A percentile compares a stretch with the other conserved stretches of the same genome.
These are phyloP conservation scores for Aspergillus quadricinctus DNA, from an alignment of 2,329 filamentous ascomycete species.

Conservation along the genomic window DNA sequence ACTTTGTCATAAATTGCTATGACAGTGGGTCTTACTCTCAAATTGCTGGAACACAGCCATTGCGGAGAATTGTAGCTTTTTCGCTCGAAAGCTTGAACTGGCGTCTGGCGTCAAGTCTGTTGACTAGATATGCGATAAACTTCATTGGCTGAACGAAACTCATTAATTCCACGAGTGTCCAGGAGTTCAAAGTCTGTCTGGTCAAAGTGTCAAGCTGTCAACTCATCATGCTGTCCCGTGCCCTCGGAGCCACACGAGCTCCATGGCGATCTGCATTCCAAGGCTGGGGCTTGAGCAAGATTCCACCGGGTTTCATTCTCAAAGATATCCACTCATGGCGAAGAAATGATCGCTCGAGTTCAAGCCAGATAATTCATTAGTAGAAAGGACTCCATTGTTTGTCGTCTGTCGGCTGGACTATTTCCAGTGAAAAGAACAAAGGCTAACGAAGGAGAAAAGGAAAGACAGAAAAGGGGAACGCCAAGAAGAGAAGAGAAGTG, in stretches of 20 bases:
- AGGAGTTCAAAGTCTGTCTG: background rate
- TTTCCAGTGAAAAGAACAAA: background rate
- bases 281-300: background rate
- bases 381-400: background rate
- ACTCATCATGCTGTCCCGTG: conserved; percentile 7
- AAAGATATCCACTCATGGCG: background rate
- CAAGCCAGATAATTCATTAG: background rate
- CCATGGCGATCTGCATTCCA: background rate
- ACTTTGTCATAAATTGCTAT: background rate
- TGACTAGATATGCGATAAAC: background rate
- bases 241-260: conserved; percentile 1
- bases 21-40: conserved; percentile 12
- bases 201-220: background rate
- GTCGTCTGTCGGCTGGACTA: background rate
- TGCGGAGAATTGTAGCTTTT: conserved; percentile 20
- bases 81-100: conserved; percentile 12
- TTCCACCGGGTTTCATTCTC: background rate
- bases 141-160: background rate
- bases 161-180: background rate
- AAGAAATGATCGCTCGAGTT: background rate
- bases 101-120: conserved; percentile 12
- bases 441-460: background rate
- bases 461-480: background rate
- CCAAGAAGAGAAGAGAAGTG: conserved; percentile 5
- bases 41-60: conserved; percentile 5